phyloP scores from a whole-genome alignment of 805 yeast genomes.

The Kockiozyma suomiensis region DNA sequence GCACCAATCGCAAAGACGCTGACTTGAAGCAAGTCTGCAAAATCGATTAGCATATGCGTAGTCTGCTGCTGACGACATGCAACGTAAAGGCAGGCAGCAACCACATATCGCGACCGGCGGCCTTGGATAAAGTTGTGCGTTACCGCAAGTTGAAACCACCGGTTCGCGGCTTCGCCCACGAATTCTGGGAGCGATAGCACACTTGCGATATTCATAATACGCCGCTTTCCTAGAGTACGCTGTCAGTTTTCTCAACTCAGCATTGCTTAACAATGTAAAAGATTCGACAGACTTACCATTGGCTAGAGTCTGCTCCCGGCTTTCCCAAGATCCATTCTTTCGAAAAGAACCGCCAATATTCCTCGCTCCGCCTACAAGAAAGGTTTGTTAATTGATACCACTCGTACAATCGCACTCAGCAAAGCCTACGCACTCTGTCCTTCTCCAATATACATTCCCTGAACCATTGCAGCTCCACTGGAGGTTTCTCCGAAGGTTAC shows the following conservation, averaged over 20 bases:
- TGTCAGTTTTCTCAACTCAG: neutral
- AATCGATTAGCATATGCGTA: slow-evolving; percentile 94
- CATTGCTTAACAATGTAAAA: too few relatives aligned
- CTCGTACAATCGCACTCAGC: neutral
- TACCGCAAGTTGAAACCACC: slow-evolving; percentile 87
- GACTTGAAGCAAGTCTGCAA: slow-evolving; percentile 84
- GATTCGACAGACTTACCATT: slow-evolving; percentile 50
- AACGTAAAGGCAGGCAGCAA: slow-evolving; percentile 90
- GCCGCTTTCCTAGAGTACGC: slow-evolving; percentile 52
- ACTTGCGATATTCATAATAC: slow-evolving; percentile 76
- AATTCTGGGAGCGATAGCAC: slow-evolving; percentile 80
- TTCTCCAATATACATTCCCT: slow-evolving; percentile 89
- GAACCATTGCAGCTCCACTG: slow-evolving; percentile 92
- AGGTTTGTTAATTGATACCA: too few relatives aligned
- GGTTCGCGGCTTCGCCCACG: slow-evolving; percentile 81
- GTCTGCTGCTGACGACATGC: slow-evolving; percentile 92
- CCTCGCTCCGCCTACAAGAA: slow-evolving; percentile 25
- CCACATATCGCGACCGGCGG: slow-evolving; percentile 91
- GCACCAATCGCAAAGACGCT: slow-evolving; percentile 96
- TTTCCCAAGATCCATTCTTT: slow-evolving; percentile 53
- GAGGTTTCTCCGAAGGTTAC: slow-evolving; percentile 91
- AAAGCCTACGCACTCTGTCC: slow-evolving; percentile 57
- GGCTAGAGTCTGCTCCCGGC: slow-evolving; percentile 83
- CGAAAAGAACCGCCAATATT: slow-evolving; percentile 51
- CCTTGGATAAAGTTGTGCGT: slow-evolving; percentile 93